Evolutionary conservation across 2,329 filamentous ascomycete species (phyloP).

Genomic region (Aureobasidium uvarum): DNA sequence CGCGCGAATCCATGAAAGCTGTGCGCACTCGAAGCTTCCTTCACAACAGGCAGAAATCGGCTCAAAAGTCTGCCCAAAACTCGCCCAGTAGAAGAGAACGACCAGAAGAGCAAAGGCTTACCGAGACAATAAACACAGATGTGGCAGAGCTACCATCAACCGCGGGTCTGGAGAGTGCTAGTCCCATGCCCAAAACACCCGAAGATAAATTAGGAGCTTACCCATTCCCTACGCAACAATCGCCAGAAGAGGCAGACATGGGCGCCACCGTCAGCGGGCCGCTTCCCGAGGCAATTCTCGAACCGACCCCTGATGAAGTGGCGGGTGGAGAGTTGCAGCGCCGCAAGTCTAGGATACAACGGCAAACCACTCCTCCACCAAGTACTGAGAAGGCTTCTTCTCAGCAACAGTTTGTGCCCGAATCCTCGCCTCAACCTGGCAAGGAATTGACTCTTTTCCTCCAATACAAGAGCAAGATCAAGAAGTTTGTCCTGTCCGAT

Average conservation of each 20-base stretch:
- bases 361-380: slow-evolving; percentile 15
- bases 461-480: slow-evolving; percentile 95
- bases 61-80: slow-evolving; percentile 53
- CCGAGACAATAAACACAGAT: slow-evolving; percentile 58
- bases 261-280: slow-evolving; percentile 41
- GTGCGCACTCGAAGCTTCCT: slow-evolving; percentile 59
- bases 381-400: slow-evolving; percentile 24
- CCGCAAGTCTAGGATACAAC: slow-evolving; percentile 20
- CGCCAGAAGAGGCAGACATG: slow-evolving; percentile 22
- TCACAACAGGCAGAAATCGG: slow-evolving; percentile 54
- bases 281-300: slow-evolving; percentile 34
- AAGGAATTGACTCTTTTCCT: slow-evolving; percentile 93
- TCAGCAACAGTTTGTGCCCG: slow-evolving; percentile 45
- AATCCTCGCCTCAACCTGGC: slow-evolving; percentile 66
- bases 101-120: slow-evolving; percentile 53
- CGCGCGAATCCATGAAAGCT: slow-evolving; percentile 77
- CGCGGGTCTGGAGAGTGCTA: slow-evolving; percentile 34
- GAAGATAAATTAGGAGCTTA: slow-evolving; percentile 59
- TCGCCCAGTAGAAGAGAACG: slow-evolving; percentile 55
- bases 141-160: slow-evolving; percentile 38
- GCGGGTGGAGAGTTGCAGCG: slow-evolving; percentile 18
- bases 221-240: slow-evolving; percentile 34
- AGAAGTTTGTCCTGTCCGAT: slow-evolving; percentile 87
- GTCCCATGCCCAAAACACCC: slow-evolving; percentile 57
- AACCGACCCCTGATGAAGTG: neutral